phyloP scores from a whole-genome alignment of 2,329 filamentous ascomycete genomes.

The Ascochyta clinopodiicola region DNA sequence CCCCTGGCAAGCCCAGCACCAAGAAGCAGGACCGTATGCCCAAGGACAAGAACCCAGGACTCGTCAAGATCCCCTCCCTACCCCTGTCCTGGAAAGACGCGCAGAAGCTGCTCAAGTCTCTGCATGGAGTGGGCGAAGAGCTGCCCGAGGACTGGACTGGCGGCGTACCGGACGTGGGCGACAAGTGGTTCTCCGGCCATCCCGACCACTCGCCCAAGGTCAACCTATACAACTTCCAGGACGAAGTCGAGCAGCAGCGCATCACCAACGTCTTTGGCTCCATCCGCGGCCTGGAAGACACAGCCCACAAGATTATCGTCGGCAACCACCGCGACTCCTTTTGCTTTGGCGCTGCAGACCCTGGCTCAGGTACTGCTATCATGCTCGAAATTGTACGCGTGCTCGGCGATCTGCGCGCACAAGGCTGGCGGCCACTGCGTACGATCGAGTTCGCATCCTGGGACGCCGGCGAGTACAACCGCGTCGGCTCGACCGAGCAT shows the following conservation, averaged over 20 bases:
- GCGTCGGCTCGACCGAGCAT: conserved; percentile 92
- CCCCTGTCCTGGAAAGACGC: conserved; percentile 92
- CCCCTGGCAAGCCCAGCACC: conserved; percentile 82
- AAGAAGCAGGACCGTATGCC: conserved; percentile 70
- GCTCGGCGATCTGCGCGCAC: conserved; percentile 76
- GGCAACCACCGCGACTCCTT: conserved; percentile 94
- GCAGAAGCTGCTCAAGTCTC: conserved; percentile 74
- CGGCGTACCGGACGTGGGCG: conserved; percentile 72
- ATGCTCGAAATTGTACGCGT: conserved; percentile 88
- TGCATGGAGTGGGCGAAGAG: conserved; percentile 76
- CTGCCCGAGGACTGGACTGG: conserved; percentile 76
- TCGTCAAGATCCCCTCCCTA: conserved; percentile 86
- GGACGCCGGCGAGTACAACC: conserved; percentile 93
- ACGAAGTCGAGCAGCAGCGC: conserved; percentile 79
- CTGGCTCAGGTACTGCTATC: conserved; percentile 84
- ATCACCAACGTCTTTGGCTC: conserved; percentile 93
- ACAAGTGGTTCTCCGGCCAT: conserved; percentile 86
- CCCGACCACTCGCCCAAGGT: conserved; percentile 73
- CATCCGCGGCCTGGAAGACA: conserved; percentile 83
- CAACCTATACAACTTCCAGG: conserved; percentile 83
- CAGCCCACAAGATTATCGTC: conserved; percentile 82
- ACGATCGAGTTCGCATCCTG: conserved; percentile 97
- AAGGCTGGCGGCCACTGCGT: conserved; percentile 89
- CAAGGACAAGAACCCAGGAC: conserved; percentile 71
- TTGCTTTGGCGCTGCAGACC: conserved; percentile 85